phyloP scores from a whole-genome alignment of 805 yeast genomes.

The Sugiyamaella boreocaroliniensis region DNA sequence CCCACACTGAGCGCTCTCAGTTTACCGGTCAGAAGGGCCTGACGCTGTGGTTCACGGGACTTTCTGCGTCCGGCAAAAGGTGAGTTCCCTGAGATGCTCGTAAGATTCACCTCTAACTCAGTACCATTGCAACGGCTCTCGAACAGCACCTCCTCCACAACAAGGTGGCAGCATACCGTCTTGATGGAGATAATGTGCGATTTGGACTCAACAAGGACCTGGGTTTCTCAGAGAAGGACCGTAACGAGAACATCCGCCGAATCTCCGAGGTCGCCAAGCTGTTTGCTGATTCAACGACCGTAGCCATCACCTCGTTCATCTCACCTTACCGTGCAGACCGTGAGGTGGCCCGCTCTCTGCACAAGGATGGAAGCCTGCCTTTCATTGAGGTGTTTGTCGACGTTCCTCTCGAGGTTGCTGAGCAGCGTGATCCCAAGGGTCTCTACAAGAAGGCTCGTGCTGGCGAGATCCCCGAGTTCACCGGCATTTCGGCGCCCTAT shows the following conservation, averaged over 20 bases:
- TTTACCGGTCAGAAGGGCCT: conserved; percentile 77
- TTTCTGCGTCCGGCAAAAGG: conserved; percentile 84
- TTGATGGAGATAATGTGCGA: conserved; percentile 89
- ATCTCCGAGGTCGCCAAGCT: conserved; percentile 90
- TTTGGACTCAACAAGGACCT: conserved; percentile 93
- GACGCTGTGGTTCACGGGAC: conserved; percentile 92
- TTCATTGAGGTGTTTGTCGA: conserved; percentile 89
- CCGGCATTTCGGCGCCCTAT: conserved; percentile 94
- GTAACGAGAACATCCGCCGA: conserved; percentile 92
- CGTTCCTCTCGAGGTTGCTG: conserved; percentile 91
- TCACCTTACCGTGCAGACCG: conserved; percentile 87
- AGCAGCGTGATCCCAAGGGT: conserved; percentile 96
- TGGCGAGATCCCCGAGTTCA: conserved; percentile 87
- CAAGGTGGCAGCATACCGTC: conserved; percentile 70
- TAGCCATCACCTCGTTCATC: conserved; percentile 86
- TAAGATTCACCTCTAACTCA: background rate
- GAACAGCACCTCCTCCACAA: conserved; percentile 72
- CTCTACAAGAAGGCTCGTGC: conserved; percentile 94
- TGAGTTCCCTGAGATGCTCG: conserved; percentile 24
- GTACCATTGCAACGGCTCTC: conserved; percentile 90
- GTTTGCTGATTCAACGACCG: conserved; percentile 86
- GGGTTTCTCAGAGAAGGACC: conserved; percentile 85
- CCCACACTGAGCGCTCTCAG: conserved; percentile 69
- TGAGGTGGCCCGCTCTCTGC: conserved; percentile 77
- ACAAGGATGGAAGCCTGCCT: conserved; percentile 65